Percentiles rank a stretch among this genome's conserved stretches.
These are phyloP conservation scores for Coprinopsis strossmayeri DNA, from an alignment of 768 basidiomycete genomes.

Conservation along the genomic window DNA sequence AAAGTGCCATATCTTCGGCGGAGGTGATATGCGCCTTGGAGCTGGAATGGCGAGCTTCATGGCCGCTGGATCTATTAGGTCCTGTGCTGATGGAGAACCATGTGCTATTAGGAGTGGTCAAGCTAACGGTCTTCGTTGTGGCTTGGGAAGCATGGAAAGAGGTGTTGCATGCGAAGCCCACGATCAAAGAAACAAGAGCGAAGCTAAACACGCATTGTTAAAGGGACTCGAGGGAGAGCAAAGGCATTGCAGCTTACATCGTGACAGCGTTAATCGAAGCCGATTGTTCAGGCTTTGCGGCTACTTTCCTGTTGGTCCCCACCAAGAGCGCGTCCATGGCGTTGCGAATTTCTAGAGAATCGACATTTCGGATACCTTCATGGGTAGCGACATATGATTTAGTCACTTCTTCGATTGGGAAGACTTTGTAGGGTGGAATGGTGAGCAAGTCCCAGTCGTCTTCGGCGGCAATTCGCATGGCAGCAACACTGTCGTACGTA, in stretches of 20 bases:
- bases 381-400: constrained; percentile 39
- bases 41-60: constrained; percentile 11
- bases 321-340: constrained; percentile 39
- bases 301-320: constrained; percentile 29
- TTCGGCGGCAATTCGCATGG: constrained; percentile 26
- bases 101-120: constrained; percentile 16
- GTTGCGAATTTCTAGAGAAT: constrained; percentile 34
- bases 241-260: constrained; percentile 41
- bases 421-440: constrained; percentile 33
- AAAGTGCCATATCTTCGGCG: constrained; percentile 44
- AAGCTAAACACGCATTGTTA: constrained; percentile 37
- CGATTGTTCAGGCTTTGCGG: constrained; percentile 33
- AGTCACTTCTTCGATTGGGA: constrained; percentile 28
- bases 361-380: constrained; percentile 35
- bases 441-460: constrained; percentile 38
- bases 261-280: constrained; percentile 54
- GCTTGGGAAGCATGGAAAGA: constrained; percentile 32
- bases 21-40: constrained; percentile 27
- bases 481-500: constrained; percentile 19
- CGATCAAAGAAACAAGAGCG: constrained; percentile 61
- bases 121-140: constrained; percentile 27
- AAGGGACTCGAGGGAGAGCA: constrained; percentile 10
- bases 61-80: constrained; percentile 27
- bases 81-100: constrained; percentile 31
- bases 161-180: constrained; percentile 53